Percentiles rank a stretch among this genome's conserved stretches.
Evolutionary conservation across 164 flowering plant species (phyloP).

Genomic region (Malania oleifera): DNA sequence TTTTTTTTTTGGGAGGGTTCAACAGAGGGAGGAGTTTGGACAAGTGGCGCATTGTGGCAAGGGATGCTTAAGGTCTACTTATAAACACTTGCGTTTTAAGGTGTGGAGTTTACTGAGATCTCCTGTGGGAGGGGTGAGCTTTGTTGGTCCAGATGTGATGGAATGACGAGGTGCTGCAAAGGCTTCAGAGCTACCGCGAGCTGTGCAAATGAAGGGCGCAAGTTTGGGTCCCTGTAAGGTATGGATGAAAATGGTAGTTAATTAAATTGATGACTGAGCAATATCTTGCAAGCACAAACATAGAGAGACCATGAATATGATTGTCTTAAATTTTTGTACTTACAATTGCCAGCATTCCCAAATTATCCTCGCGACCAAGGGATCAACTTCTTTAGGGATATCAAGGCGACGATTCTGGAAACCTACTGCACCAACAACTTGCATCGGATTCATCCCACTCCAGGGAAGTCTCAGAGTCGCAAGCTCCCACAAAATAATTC

Average conservation of each 20-base stretch:
- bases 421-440: slow-evolving; percentile 99
- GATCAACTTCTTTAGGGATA: slow-evolving; percentile 89
- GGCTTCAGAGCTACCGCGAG: slow-evolving; percentile 71
- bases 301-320: not conserved
- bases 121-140: slow-evolving; percentile 41
- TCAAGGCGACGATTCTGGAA: slow-evolving; percentile 91
- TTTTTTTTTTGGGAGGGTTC: no score
- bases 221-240: slow-evolving; percentile 70
- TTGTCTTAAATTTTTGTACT: slow-evolving; percentile 14
- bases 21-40: no score
- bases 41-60: no score
- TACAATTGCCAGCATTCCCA: slow-evolving; percentile 97
- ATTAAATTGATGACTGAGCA: no score
- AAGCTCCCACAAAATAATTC: slow-evolving; percentile 96
- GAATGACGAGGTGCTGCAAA: slow-evolving; percentile 71
- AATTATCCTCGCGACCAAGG: slow-evolving; percentile 75
- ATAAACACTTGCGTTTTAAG: slow-evolving; percentile 32
- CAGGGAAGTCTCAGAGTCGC: slow-evolving; percentile 93
- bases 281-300: not conserved
- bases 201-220: slow-evolving; percentile 92
- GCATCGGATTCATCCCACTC: slow-evolving; percentile 99
- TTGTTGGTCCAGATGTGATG: slow-evolving; percentile 51
- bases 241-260: not conserved
- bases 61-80: not conserved
- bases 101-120: slow-evolving; percentile 60